A percentile compares a stretch with the other conserved stretches of the same genome.
These are phyloP conservation scores for Pseudogymnoascus sp. DNA, from an alignment of 2,329 filamentous ascomycete genomes.

Conservation along the genomic window DNA sequence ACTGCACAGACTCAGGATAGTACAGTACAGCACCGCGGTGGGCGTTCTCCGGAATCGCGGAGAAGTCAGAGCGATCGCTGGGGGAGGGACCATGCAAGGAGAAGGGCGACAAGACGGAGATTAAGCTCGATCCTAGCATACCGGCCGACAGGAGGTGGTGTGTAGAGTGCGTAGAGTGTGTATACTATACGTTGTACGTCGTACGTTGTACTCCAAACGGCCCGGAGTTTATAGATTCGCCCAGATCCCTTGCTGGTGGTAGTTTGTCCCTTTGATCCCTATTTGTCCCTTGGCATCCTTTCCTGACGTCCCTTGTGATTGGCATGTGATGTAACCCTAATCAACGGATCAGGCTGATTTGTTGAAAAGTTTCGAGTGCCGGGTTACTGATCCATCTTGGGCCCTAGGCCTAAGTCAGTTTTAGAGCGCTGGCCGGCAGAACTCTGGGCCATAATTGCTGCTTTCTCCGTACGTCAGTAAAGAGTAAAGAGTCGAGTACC, in stretches of 20 bases:
- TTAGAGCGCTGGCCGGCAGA: neutral
- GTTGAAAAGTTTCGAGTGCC: neutral
- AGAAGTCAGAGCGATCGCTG: neutral
- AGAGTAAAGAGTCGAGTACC: neutral
- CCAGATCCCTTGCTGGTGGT: neutral
- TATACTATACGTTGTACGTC: neutral
- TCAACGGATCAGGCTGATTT: conserved; percentile 4
- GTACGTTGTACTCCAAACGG: neutral
- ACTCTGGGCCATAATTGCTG: neutral
- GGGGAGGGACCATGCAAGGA: neutral
- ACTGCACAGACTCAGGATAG: neutral
- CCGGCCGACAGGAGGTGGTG: neutral
- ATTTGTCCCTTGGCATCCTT: neutral
- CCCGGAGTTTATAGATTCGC: conserved; percentile 1
- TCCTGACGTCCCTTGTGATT: neutral
- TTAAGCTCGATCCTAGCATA: neutral
- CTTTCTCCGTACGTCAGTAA: neutral
- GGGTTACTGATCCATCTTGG: neutral
- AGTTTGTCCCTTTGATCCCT: neutral
- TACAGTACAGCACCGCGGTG: neutral
- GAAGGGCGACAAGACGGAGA: neutral
- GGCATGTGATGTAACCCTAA: conserved; percentile 4
- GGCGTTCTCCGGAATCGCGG: neutral
- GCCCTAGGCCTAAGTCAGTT: neutral
- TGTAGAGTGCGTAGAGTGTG: neutral